These are phyloP conservation scores for Sphenostylis stenocarpa DNA, from an alignment of 306 rosid genomes.

Conservation along the genomic window DNA sequence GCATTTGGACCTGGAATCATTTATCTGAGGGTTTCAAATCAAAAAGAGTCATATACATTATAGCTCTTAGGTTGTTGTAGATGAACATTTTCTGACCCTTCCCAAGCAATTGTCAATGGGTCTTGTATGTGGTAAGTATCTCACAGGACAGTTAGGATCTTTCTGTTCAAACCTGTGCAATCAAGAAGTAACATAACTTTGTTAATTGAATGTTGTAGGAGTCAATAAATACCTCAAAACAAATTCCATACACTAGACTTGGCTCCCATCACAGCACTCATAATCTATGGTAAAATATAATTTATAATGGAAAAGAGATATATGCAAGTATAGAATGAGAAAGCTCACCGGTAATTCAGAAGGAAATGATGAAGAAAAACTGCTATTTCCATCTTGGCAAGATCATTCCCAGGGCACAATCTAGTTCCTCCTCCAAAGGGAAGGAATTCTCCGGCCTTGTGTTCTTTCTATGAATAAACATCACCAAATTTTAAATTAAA, in stretches of 20 bases:
- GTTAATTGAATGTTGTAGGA: neutral
- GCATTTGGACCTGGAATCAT: neutral
- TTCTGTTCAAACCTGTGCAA: constrained; percentile 57
- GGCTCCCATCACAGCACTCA: neutral
- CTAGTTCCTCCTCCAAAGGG: constrained; percentile 90
- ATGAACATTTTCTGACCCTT: constrained; percentile 48
- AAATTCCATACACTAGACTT: neutral
- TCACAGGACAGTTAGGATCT: constrained; percentile 55
- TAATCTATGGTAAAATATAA: neutral
- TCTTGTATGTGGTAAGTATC: constrained; percentile 74
- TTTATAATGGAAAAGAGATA: neutral
- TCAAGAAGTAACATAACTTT: neutral
- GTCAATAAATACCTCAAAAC: neutral
- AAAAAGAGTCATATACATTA: constrained; percentile 26
- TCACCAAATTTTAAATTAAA: constrained; percentile 9
- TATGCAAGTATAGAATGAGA: neutral
- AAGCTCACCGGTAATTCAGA: constrained; percentile 59
- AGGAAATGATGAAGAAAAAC: constrained; percentile 82
- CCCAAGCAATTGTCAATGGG: constrained; percentile 81
- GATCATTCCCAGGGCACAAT: constrained; percentile 67
- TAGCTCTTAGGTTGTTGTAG: neutral
- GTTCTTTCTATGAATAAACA: constrained; percentile 40
- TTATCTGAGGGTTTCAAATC: neutral
- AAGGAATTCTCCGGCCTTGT: constrained; percentile 76
- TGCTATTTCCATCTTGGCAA: constrained; percentile 70